These are phyloP conservation scores for Fonsecaea nubica DNA, from an alignment of 2,329 filamentous ascomycete genomes.

Conservation along the genomic window DNA sequence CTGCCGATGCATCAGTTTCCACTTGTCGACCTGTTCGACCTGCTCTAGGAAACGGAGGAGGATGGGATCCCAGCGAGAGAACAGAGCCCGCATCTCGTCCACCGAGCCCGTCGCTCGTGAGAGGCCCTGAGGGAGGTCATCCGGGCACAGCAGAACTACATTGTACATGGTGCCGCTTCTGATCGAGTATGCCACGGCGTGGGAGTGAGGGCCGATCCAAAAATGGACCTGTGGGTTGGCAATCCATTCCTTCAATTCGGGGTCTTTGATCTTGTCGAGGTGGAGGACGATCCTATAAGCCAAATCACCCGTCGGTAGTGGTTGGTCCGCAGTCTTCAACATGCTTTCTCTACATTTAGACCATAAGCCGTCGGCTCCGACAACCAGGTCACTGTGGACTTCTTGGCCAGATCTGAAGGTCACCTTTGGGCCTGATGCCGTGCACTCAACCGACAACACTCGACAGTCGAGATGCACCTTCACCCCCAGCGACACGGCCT, in stretches of 20 bases:
- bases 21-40: slow-evolving; percentile 40
- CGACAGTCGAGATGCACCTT: slow-evolving; percentile 41
- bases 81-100: slow-evolving; percentile 43
- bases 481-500: slow-evolving; percentile 52
- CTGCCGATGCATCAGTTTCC: slow-evolving; percentile 57
- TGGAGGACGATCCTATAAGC: slow-evolving; percentile 62
- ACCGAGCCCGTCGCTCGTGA: slow-evolving; percentile 47
- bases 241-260: slow-evolving; percentile 55
- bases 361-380: slow-evolving; percentile 59
- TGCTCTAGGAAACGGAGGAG: slow-evolving; percentile 41
- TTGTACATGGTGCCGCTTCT: slow-evolving; percentile 56
- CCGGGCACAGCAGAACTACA: slow-evolving; percentile 56
- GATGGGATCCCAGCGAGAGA: slow-evolving; percentile 45
- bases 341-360: slow-evolving; percentile 54
- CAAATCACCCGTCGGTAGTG: slow-evolving; percentile 61
- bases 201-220: slow-evolving; percentile 62
- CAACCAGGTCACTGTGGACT: slow-evolving; percentile 53
- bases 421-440: slow-evolving; percentile 42
- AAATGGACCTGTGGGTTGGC: slow-evolving; percentile 59
- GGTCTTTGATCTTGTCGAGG: slow-evolving; percentile 56
- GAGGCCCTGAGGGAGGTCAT: slow-evolving; percentile 49
- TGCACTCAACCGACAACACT: slow-evolving; percentile 40
- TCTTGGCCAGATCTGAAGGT: slow-evolving; percentile 45
- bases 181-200: slow-evolving; percentile 59
- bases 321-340: slow-evolving; percentile 53